Evolutionary conservation across 1,139 yeast genomes (phyloP), one percentile per base, ranked within the genome.

Genomic region (Hemisphaericaspora xylofermentans): DNA sequence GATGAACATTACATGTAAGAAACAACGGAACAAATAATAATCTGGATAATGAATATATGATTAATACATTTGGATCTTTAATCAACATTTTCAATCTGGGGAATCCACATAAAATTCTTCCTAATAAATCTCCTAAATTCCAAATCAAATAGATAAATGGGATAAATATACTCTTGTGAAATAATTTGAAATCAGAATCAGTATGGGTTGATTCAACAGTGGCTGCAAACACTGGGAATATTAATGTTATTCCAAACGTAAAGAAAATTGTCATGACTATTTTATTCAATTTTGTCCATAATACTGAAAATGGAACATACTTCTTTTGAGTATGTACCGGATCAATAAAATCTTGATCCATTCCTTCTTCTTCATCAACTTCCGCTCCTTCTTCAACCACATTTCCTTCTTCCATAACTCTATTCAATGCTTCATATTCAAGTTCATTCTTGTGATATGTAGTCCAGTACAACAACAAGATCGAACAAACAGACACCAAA

Each of bases 151-250:
- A 88, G 1, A 87, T 82, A 41, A 88, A 63, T 1, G 98, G 97
- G 16, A 88, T 76, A 57, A 71, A 93, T 6, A 82, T 67, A 41
- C 66, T 68, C 43, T 72, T 73, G 41, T 68, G 64, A 61, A 77
- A 54, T 51, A 74, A 57, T 46, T 54, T 41, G 49, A 61, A 38
- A 18, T 49, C 22, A 10, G 71, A 65, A 9, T 54, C 57, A 5
- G 47, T 46, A 47, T 71, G 68, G 2, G 74, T 77, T 2, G 88
- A 80, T 37, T 75, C 76, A 7, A 83, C 79, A 17, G 71, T 73
- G 9, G 91, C 78, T 4, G 98, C 96, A 73, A 89, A 89, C 1
- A 93, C 94, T 0, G 98, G 97, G 68, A 88, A 93, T 6, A 82
- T 70, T 43, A 93, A 68, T 0, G 97, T 84, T 25, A 87, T 71